These are phyloP conservation scores for Eucalyptus pauciflora DNA, from an alignment of 345 rosid species.

Conservation along the genomic window DNA sequence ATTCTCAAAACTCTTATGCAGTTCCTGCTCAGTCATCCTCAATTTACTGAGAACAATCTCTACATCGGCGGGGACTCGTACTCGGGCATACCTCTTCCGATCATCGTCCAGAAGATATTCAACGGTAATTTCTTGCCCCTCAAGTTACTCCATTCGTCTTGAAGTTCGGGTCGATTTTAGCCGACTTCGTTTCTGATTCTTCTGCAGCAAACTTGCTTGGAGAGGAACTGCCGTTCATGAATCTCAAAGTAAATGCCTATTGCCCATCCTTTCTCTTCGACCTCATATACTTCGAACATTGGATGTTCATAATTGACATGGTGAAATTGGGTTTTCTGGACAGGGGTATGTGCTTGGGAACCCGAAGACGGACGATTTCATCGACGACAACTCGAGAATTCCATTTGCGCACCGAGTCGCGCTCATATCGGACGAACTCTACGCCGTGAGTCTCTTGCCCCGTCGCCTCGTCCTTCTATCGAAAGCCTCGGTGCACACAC, in stretches of 20 bases:
- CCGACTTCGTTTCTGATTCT: not conserved
- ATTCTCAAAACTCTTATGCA: not conserved
- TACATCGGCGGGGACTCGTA: slow-evolving; percentile 31
- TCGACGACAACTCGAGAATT: slow-evolving; percentile 5
- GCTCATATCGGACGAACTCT: slow-evolving; percentile 13
- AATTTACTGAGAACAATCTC: slow-evolving; percentile 3
- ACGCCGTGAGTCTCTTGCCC: not conserved
- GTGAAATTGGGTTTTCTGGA: not conserved
- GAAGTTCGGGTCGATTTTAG: not conserved
- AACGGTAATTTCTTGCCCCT: slow-evolving; percentile 1
- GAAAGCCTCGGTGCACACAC: not conserved
- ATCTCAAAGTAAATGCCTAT: slow-evolving; percentile 1
- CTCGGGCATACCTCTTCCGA: slow-evolving; percentile 22
- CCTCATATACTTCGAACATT: not conserved
- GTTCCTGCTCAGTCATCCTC: slow-evolving; percentile 14
- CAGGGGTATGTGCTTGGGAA: slow-evolving; percentile 28
- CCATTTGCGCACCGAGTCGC: slow-evolving; percentile 7
- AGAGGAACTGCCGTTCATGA: not conserved
- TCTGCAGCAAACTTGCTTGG: slow-evolving; percentile 8
- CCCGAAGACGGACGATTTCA: slow-evolving; percentile 17
- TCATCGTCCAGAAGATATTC: slow-evolving; percentile 7
- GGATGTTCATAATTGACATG: not conserved
- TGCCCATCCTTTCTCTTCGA: not conserved
- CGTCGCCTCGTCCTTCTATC: not conserved
- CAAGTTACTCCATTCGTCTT: not conserved